Evolutionary conservation across 2,329 filamentous ascomycete species (phyloP).

Genomic region (Metarhizium robertsii): DNA sequence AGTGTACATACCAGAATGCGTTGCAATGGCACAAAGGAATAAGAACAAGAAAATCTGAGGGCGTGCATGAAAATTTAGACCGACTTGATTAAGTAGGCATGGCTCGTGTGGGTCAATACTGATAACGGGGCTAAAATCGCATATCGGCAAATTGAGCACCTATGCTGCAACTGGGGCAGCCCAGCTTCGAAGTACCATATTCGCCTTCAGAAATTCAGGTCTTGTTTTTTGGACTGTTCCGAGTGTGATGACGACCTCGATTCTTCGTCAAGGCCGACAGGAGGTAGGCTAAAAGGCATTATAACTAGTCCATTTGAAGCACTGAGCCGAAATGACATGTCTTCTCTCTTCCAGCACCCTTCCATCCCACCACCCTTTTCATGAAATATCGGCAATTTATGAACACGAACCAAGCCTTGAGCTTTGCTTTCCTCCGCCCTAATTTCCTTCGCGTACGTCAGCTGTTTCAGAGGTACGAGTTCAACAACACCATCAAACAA

Average conservation of each 20-base stretch:
- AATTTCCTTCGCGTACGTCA: slow-evolving; percentile 40
- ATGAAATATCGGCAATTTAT: slow-evolving; percentile 74
- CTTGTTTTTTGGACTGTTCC: slow-evolving; percentile 45
- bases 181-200: background rate
- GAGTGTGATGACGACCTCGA: slow-evolving; percentile 2
- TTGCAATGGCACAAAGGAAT: background rate
- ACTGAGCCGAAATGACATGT: slow-evolving; percentile 85
- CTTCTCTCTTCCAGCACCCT: slow-evolving; percentile 62
- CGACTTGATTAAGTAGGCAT: background rate
- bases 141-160: slow-evolving; percentile 1
- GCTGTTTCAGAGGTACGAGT: slow-evolving; percentile 59
- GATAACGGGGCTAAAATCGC: background rate
- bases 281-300: slow-evolving; percentile 81
- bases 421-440: slow-evolving; percentile 57
- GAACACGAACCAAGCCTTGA: slow-evolving; percentile 78
- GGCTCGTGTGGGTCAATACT: background rate
- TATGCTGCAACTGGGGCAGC: background rate
- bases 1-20: background rate
- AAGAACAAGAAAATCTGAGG: background rate
- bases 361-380: slow-evolving; percentile 77
- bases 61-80: no score
- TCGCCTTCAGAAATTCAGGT: slow-evolving; percentile 57
- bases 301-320: slow-evolving; percentile 72
- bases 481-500: slow-evolving; percentile 81
- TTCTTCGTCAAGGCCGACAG: slow-evolving; percentile 22